Evolutionary conservation across 2,329 filamentous ascomycete genomes (phyloP).

Genomic region (Dothideomycetidae sp.): DNA sequence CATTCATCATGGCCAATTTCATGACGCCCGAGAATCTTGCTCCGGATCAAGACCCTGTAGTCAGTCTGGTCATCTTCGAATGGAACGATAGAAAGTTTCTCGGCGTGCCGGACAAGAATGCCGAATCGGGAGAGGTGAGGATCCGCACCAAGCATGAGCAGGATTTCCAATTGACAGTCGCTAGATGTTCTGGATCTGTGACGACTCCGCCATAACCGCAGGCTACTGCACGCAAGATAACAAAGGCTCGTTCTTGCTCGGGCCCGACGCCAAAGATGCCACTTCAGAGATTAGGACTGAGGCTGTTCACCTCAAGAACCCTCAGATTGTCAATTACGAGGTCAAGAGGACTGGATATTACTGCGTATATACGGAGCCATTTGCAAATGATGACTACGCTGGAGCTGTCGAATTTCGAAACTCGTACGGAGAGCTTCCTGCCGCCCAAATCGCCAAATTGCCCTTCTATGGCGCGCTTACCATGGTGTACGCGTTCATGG

Average conservation of each 20-base stretch:
- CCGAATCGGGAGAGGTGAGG: slow-evolving; percentile 40
- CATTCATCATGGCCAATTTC: slow-evolving; percentile 79
- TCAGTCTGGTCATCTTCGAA: slow-evolving; percentile 84
- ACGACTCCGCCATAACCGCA: slow-evolving; percentile 51
- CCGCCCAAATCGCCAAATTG: slow-evolving; percentile 89
- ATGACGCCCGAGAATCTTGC: slow-evolving; percentile 41
- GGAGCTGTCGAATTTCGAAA: slow-evolving; percentile 87
- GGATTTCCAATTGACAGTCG: slow-evolving; percentile 12
- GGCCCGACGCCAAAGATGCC: slow-evolving; percentile 57
- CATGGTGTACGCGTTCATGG: slow-evolving; percentile 81
- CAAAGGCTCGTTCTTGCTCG: slow-evolving; percentile 70
- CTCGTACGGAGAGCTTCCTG: slow-evolving; percentile 87
- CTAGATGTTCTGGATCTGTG: slow-evolving; percentile 60
- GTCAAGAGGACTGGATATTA: slow-evolving; percentile 92
- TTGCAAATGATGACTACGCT: slow-evolving; percentile 53
- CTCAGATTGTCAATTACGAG: slow-evolving; percentile 61
- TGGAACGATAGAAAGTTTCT: slow-evolving; percentile 76
- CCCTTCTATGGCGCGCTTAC: slow-evolving; percentile 94
- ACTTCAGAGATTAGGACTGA: slow-evolving; percentile 60
- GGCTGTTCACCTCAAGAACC: slow-evolving; percentile 67
- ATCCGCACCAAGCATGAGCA: slow-evolving; percentile 1
- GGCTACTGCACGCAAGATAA: slow-evolving; percentile 64
- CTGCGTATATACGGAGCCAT: slow-evolving; percentile 70
- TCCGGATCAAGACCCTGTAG: slow-evolving; percentile 54
- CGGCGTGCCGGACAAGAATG: slow-evolving; percentile 46